Evolutionary conservation across 1,284 basidiomycete genomes (phyloP).

Genomic region (Serendipita sp.): DNA sequence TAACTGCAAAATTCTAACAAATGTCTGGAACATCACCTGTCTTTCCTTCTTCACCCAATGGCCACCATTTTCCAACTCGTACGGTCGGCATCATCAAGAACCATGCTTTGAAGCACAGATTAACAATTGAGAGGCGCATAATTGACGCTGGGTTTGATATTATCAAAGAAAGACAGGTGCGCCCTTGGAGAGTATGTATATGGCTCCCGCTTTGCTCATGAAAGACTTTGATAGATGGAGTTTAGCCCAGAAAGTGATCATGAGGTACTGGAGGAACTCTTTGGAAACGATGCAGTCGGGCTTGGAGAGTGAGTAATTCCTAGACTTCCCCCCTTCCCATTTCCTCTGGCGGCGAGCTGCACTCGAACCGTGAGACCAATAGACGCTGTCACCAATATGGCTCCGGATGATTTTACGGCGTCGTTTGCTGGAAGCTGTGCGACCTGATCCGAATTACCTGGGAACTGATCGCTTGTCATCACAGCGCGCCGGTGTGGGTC

Average conservation of each 20-base stretch:
- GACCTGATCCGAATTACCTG: not conserved
- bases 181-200: not conserved
- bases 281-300: slow-evolving; percentile 57
- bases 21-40: slow-evolving; percentile 5
- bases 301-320: slow-evolving; percentile 49
- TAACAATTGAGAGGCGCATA: slow-evolving; percentile 62
- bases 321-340: not conserved
- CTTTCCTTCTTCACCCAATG: not conserved
- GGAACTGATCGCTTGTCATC: not conserved
- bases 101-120: slow-evolving; percentile 32
- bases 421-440: not conserved
- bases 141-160: slow-evolving; percentile 69
- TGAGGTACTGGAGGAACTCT: slow-evolving; percentile 57
- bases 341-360: not conserved
- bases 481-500: slow-evolving; percentile 69
- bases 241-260: slow-evolving; percentile 66
- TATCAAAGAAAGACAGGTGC: slow-evolving; percentile 55
- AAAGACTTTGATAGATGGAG: slow-evolving; percentile 37
- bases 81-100: slow-evolving; percentile 68
- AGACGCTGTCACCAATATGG: not conserved
- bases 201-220: not conserved
- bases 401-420: not conserved
- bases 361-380: not conserved
- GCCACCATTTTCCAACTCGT: slow-evolving; percentile 27
- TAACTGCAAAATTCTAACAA: not conserved